A percentile compares a stretch with the other conserved stretches of the same genome.
phyloP scores from a whole-genome alignment of 495 filamentous ascomycete species.

The Glarea lozoyensis region DNA sequence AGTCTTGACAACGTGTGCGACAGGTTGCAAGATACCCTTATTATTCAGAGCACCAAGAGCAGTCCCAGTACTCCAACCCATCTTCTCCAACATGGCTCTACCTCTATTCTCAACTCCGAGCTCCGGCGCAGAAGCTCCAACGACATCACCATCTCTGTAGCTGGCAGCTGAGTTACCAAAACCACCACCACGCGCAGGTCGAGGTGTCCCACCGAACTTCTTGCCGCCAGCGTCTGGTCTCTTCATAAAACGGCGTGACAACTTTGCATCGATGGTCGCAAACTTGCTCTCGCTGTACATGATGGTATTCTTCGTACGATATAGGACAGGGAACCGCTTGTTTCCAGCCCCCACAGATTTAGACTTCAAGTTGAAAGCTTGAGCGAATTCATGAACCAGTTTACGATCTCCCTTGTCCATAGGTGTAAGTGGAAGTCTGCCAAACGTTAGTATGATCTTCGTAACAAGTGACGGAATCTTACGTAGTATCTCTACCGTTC shows the following conservation, averaged over 20 bases:
- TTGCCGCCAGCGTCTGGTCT: slow-evolving; percentile 23
- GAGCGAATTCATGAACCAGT: slow-evolving; percentile 65
- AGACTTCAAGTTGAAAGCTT: slow-evolving; percentile 65
- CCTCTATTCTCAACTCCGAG: slow-evolving; percentile 78
- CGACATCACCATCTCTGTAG: slow-evolving; percentile 81
- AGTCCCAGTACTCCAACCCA: slow-evolving; percentile 91
- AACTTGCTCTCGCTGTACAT: slow-evolving; percentile 40
- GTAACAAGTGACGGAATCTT: slow-evolving; percentile 18
- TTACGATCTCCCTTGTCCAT: slow-evolving; percentile 74
- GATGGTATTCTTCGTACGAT: slow-evolving; percentile 58
- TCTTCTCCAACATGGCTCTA: slow-evolving; percentile 86
- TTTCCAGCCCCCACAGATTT: slow-evolving; percentile 69
- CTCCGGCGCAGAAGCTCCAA: slow-evolving; percentile 77
- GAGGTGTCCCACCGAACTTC: slow-evolving; percentile 1
- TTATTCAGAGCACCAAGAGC: slow-evolving; percentile 76
- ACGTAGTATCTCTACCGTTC: slow-evolving; percentile 55
- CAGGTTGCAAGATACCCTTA: slow-evolving; percentile 79
- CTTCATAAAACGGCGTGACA: slow-evolving; percentile 36
- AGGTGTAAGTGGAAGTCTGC: slow-evolving; percentile 69
- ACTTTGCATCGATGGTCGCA: slow-evolving; percentile 29
- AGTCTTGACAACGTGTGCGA: slow-evolving; percentile 82
- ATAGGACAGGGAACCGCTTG: slow-evolving; percentile 67
- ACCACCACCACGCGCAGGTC: slow-evolving; percentile 23
- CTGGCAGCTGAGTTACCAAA: slow-evolving; percentile 35
- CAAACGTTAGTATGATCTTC: slow-evolving; percentile 3